These are phyloP conservation scores for Sphaerulina vaccinii DNA, from an alignment of 2,329 filamentous ascomycete genomes.

Conservation along the genomic window DNA sequence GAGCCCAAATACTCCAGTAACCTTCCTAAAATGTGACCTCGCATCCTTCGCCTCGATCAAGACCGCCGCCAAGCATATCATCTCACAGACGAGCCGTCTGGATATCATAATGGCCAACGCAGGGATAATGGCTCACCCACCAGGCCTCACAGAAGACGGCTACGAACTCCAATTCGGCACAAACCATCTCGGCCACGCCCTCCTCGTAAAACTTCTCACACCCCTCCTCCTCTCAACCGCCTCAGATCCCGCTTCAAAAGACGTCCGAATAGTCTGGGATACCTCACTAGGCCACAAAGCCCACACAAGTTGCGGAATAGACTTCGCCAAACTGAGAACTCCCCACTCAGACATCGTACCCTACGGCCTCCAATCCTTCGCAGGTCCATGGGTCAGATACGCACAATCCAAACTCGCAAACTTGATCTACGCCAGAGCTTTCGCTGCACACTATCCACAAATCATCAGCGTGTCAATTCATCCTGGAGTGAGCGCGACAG, in stretches of 20 bases:
- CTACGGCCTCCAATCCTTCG: not conserved
- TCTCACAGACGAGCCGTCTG: conserved; percentile 24
- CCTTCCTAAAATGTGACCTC: conserved; percentile 35
- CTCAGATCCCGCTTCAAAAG: conserved; percentile 15
- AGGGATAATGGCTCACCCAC: conserved; percentile 30
- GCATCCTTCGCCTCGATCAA: conserved; percentile 28
- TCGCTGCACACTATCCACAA: conserved; percentile 46
- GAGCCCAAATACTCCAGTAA: conserved; percentile 41
- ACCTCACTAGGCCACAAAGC: conserved; percentile 30
- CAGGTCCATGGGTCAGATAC: conserved; percentile 41
- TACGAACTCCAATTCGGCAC: conserved; percentile 39
- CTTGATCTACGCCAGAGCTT: conserved; percentile 46
- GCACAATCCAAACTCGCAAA: conserved; percentile 53
- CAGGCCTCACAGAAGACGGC: conserved; percentile 30
- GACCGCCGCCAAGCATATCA: conserved; percentile 24
- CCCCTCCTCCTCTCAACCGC: conserved; percentile 31
- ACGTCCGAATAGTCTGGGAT: conserved; percentile 34
- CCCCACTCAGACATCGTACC: conserved; percentile 19
- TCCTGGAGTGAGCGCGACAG: conserved; percentile 51
- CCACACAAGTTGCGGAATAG: conserved; percentile 25
- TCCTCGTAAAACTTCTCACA: conserved; percentile 35
- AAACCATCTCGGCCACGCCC: conserved; percentile 38
- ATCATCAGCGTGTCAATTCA: conserved; percentile 49
- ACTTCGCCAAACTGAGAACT: conserved; percentile 33
- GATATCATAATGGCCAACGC: conserved; percentile 26